Evolutionary conservation across 805 yeast species (phyloP), one percentile per base, ranked within the genome.

Genomic region (Lachancea kluyveri): DNA sequence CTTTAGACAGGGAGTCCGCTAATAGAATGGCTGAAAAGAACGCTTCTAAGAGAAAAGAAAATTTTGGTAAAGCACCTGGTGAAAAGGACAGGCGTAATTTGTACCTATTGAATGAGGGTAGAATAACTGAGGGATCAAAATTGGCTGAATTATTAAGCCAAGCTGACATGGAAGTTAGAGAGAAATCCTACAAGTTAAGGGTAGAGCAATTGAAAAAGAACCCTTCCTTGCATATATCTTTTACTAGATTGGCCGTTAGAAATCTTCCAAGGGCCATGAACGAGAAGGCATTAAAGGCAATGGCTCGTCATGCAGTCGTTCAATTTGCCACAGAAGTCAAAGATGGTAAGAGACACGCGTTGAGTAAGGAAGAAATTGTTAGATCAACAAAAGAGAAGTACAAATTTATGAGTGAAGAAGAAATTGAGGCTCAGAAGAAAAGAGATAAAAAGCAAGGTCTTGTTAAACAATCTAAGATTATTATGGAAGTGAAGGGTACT

Each of bases 301-400:
- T 92, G 30, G 96, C 94, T 23, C 79, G 98, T 59, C 84, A 85
- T 55, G 96, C 95, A 1, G 85, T 92, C 37, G 96, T 92, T 14
- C 81, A 81, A 48, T 92, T 90, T 63, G 96, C 97, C 9, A 82
- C 74, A 13, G 96, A 90, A 54, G 96, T 84, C 5, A 79, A 72
- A 47, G 71, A 74, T 24, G 77, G 65, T 4, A 59, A 64, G 35
- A 77, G 98, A 62, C 95, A 85, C 47, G 82, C 94, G 6, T 66
- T 92, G 34, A 79, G 86, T 21, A 84, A 85, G 58, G 98, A 92
- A 58, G 98, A 92, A 63, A 60, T 82, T 13, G 68, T 65, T 33
- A 75, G 97, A 51, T 87, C 97, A 3, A 70, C 76, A 4, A 78
- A 77, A 46, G 77, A 70, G 49, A 83, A 83, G 51, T 60, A 57